phyloP scores from a whole-genome alignment of 2,329 filamentous ascomycete species.

The Aspergillus luchuensis region DNA sequence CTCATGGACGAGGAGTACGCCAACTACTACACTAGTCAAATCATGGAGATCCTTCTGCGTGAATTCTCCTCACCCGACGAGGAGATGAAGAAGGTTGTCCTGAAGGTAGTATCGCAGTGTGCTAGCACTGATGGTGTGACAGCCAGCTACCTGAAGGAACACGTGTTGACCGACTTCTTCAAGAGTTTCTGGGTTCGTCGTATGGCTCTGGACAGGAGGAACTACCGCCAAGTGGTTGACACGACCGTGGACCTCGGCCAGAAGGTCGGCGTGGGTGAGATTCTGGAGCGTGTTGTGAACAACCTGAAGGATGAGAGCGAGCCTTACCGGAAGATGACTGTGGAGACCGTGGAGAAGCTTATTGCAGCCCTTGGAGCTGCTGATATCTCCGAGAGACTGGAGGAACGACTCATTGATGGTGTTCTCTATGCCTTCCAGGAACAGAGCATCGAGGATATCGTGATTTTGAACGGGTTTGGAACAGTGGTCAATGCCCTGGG shows the following conservation, averaged over 20 bases:
- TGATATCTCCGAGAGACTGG: slow-evolving; percentile 87
- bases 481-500: slow-evolving; percentile 96
- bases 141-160: slow-evolving; percentile 89
- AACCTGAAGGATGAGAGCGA: slow-evolving; percentile 99
- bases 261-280: slow-evolving; percentile 96
- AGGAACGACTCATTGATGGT: slow-evolving; percentile 92
- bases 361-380: slow-evolving; percentile 90
- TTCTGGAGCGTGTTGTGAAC: slow-evolving; percentile 86
- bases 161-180: slow-evolving; percentile 94
- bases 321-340: slow-evolving; percentile 97
- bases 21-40: slow-evolving; percentile 97
- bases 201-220: slow-evolving; percentile 96
- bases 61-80: slow-evolving; percentile 97
- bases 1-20: slow-evolving; percentile 99
- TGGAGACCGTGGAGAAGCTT: slow-evolving; percentile 96
- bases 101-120: slow-evolving; percentile 96
- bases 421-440: slow-evolving; percentile 97
- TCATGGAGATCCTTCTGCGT: slow-evolving; percentile 96
- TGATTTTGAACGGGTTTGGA: slow-evolving; percentile 96
- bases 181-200: slow-evolving; percentile 97
- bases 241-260: slow-evolving; percentile 96
- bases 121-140: slow-evolving; percentile 94
- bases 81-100: slow-evolving; percentile 99
- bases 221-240: slow-evolving; percentile 96
- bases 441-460: slow-evolving; percentile 91